phyloP scores from a whole-genome alignment of 768 basidiomycete genomes.

The Lactifluus pinguis region DNA sequence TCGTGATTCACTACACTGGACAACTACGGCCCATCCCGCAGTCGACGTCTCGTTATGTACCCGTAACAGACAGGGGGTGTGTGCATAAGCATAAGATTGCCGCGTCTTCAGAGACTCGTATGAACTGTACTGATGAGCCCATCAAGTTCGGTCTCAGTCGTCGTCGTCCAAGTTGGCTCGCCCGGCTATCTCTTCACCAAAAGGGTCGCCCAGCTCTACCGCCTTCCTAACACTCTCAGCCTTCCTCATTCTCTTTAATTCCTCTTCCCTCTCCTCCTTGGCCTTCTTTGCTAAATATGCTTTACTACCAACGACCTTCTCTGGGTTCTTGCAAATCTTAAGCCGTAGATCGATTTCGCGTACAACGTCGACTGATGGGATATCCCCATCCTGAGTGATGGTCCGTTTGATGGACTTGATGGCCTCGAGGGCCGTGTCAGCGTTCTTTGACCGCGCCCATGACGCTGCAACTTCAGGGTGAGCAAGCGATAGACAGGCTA shows the following conservation, averaged over 20 bases:
- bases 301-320: constrained; percentile 86
- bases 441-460: constrained; percentile 47
- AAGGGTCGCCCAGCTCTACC: constrained; percentile 55
- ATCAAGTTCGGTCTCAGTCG: constrained; percentile 9
- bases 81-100: neutral
- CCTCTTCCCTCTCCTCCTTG: constrained; percentile 62
- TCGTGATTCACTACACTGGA: neutral
- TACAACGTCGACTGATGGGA: constrained; percentile 75
- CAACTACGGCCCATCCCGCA: neutral
- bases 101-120: neutral
- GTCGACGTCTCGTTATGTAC: neutral
- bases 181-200: constrained; percentile 46
- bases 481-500: constrained; percentile 65
- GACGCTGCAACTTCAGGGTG: constrained; percentile 47
- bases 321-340: constrained; percentile 88
- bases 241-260: constrained; percentile 49
- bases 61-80: neutral
- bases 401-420: constrained; percentile 46
- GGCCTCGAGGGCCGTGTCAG: constrained; percentile 31
- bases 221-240: constrained; percentile 46
- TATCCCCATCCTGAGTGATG: constrained; percentile 45
- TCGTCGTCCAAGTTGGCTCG: constrained; percentile 23
- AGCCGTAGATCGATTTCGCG: constrained; percentile 84
- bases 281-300: constrained; percentile 65
- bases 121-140: neutral